phyloP scores from a whole-genome alignment of 352 stramenopile species.

The Pythium myriotylum region DNA sequence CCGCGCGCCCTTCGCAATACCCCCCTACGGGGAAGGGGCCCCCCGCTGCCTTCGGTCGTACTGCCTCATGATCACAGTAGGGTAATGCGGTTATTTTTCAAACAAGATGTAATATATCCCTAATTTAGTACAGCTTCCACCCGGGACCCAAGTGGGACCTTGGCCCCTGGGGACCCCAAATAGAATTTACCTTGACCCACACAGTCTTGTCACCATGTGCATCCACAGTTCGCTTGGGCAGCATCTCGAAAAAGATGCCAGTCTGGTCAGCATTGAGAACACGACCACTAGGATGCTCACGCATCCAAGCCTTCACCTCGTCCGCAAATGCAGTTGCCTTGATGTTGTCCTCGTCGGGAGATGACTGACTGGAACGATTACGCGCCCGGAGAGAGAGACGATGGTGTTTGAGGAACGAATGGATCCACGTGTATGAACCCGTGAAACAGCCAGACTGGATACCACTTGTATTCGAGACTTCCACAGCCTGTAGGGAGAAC shows the following conservation, averaged over 20 bases:
- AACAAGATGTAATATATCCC: no score
- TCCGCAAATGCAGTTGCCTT: not conserved
- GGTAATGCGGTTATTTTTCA: no score
- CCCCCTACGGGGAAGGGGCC: no score
- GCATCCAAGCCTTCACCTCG: conserved; percentile 2
- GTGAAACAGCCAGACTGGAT: not conserved
- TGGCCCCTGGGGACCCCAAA: no score
- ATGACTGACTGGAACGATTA: conserved; percentile 4
- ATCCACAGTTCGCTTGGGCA: conserved; percentile 18
- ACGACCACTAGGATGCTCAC: not conserved
- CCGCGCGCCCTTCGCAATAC: no score
- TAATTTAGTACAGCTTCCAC: no score
- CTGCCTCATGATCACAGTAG: no score
- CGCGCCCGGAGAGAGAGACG: conserved; percentile 7
- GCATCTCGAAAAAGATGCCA: conserved; percentile 19
- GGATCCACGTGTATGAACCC: not conserved
- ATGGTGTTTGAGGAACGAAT: conserved; percentile 9
- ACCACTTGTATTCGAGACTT: not conserved
- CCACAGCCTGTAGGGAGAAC: conserved; percentile 10
- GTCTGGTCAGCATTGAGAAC: conserved; percentile 23
- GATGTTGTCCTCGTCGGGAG: conserved; percentile 8
- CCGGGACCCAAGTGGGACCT: no score
- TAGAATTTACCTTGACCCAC: no score
- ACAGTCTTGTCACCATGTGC: conserved; percentile 3
- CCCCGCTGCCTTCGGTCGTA: no score